These are phyloP conservation scores for Penicillium sp. DNA, from an alignment of 2,329 filamentous ascomycete genomes.

Conservation along the genomic window DNA sequence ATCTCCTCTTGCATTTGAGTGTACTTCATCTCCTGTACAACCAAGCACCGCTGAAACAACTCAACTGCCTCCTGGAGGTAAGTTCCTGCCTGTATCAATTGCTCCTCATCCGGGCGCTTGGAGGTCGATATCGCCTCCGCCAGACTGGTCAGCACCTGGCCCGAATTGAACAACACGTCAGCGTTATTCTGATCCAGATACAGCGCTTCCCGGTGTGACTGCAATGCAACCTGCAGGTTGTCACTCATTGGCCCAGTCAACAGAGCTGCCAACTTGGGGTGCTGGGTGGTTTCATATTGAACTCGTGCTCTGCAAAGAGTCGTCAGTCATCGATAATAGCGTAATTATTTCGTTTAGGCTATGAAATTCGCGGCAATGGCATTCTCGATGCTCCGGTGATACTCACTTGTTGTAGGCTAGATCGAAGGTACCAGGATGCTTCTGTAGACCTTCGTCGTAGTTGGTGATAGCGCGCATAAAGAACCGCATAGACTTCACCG, in stretches of 20 bases:
- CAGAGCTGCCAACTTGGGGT: slow-evolving; percentile 62
- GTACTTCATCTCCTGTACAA: slow-evolving; percentile 54
- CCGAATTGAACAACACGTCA: slow-evolving; percentile 71
- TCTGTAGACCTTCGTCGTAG: slow-evolving; percentile 65
- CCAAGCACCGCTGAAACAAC: slow-evolving; percentile 59
- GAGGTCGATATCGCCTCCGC: slow-evolving; percentile 62
- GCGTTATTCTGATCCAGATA: slow-evolving; percentile 63
- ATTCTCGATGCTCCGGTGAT: neutral
- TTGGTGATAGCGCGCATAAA: slow-evolving; percentile 65
- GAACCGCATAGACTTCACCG: slow-evolving; percentile 62
- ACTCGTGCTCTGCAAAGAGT: slow-evolving; percentile 60
- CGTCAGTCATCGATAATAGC: neutral
- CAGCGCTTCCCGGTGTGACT: slow-evolving; percentile 65
- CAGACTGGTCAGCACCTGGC: slow-evolving; percentile 67
- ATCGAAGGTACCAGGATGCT: slow-evolving; percentile 66
- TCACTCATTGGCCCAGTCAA: slow-evolving; percentile 57
- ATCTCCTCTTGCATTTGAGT: slow-evolving; percentile 49
- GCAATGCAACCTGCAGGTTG: slow-evolving; percentile 62
- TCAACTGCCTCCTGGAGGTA: slow-evolving; percentile 63
- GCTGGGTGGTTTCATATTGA: slow-evolving; percentile 69
- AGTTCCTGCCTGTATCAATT: slow-evolving; percentile 51
- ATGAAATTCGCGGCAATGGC: neutral
- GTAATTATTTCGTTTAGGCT: neutral
- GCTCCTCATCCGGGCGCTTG: slow-evolving; percentile 46
- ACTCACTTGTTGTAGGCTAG: slow-evolving; percentile 73